Evolutionary conservation across 2,329 filamentous ascomycete species (phyloP).

Genomic region (Nothophoma quercina): DNA sequence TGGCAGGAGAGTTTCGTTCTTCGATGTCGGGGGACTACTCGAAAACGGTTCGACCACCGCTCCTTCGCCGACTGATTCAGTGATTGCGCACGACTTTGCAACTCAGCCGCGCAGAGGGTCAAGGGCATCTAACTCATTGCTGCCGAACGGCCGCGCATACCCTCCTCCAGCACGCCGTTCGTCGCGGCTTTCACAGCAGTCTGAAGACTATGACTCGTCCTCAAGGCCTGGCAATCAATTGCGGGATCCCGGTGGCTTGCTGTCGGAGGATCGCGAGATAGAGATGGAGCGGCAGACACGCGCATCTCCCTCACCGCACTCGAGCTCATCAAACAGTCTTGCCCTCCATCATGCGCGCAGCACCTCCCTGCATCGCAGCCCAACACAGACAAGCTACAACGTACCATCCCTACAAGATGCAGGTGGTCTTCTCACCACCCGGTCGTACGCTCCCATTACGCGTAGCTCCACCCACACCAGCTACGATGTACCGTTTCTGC

Average conservation of each 20-base stretch:
- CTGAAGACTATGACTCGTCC: conserved; percentile 43
- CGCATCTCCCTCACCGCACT: conserved; percentile 22
- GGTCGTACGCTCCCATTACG: conserved; percentile 17
- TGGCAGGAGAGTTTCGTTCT: conserved; percentile 73
- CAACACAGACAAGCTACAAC: conserved; percentile 33
- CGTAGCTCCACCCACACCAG: conserved; percentile 35
- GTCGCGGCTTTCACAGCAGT: conserved; percentile 45
- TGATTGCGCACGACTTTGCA: conserved; percentile 54
- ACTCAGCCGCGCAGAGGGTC: conserved; percentile 40
- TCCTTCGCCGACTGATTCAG: conserved; percentile 46
- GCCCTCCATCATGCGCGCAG: conserved; percentile 18
- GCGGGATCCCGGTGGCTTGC: conserved; percentile 35
- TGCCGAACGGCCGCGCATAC: conserved; percentile 33
- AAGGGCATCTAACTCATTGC: conserved; percentile 38
- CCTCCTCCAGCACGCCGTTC: conserved; percentile 38
- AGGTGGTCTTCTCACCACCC: conserved; percentile 36
- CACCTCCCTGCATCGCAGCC: conserved; percentile 26
- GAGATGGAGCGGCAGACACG: conserved; percentile 23
- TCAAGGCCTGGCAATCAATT: conserved; percentile 31
- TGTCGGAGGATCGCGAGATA: conserved; percentile 35
- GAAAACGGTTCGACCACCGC: conserved; percentile 56
- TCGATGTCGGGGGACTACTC: conserved; percentile 82
- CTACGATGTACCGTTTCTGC: conserved; percentile 36
- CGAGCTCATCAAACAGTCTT: conserved; percentile 23
- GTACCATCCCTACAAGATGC: conserved; percentile 41